Evolutionary conservation across 2,329 filamentous ascomycete species (phyloP), one percentile per base, ranked within the genome.

Genomic region (Aureobasidium melanogenum): DNA sequence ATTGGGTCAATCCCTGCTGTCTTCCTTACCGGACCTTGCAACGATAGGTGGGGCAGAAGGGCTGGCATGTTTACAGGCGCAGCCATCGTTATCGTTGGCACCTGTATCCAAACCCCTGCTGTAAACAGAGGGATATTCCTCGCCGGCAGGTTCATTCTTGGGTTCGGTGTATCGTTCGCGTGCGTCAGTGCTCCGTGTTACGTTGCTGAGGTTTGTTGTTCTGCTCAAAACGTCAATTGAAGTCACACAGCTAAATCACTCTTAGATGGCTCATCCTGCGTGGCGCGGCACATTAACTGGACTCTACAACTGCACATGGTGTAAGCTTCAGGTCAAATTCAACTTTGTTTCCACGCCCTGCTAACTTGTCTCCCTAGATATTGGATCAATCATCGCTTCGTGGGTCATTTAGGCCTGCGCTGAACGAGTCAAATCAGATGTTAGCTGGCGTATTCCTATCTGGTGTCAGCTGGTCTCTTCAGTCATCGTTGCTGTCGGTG

Each of bases 121-220:
- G 67, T 75, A 54, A 74, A 73, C 47, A 73, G 77, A 1, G 74
- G 71, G 10, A 77, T 80, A 62, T 85, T 86, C 70, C 82, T 86
- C 70, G 81, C 78, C 46, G 83, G 83, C n/a, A 79, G 83, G 30
- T 85, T 86, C 71, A 71, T 86, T 22, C 78, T 86, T 3, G 84
- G 84, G 58, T 85, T 86, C 63, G 84, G 84, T 41, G 82, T 84
- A 44, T 78, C 80, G 2, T 82, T 87, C 62, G 80, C 81, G 4
- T 79, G 81, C 5, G 79, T 82, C 3, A 83, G 84, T 5, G 84
- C 81, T 0, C 85, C 85, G 1, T 80, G 83, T n/a, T 87, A 86
- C 68, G 81, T 82, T 17, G 80, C 84, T 52, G 52, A 56, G 52
- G 52, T 56, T 15, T 24, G 52, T n/a, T 2, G 19, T 55, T 2